These are phyloP conservation scores for Hydrangea macrophylla DNA, from an alignment of 148 eudicot genomes.

Conservation along the genomic window DNA sequence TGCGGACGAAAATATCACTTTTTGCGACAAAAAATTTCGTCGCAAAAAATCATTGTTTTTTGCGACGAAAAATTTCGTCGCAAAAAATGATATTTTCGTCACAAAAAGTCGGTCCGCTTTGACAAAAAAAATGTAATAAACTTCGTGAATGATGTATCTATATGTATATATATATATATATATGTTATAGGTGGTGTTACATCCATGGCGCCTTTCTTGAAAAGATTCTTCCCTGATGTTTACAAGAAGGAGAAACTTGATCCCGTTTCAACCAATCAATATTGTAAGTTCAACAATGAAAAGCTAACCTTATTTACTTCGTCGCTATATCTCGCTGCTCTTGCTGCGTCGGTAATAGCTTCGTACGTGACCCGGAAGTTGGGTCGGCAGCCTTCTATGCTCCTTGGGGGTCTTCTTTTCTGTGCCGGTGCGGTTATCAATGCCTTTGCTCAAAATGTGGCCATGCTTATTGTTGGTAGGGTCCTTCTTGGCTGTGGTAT, in stretches of 20 bases:
- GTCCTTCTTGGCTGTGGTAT: constrained; percentile 35
- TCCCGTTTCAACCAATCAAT: constrained; percentile 24
- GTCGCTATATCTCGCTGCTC: constrained; percentile 43
- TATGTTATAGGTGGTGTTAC: constrained; percentile 54
- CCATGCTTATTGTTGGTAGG: constrained; percentile 37
- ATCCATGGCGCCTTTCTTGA: constrained; percentile 37
- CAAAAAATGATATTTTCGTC: too few species aligned
- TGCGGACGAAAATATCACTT: too few species aligned
- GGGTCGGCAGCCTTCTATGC: constrained; percentile 36
- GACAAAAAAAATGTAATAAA: too few species aligned
- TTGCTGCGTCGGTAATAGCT: constrained; percentile 28
- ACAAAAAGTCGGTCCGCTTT: too few species aligned
- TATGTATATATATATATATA: too few species aligned
- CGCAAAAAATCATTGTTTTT: too few species aligned
- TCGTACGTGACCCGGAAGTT: constrained; percentile 21
- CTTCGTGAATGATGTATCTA: too few species aligned
- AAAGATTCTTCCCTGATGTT: constrained; percentile 38
- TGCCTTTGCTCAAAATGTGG: constrained; percentile 26
- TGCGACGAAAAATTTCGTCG: too few species aligned
- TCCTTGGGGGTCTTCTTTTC: constrained; percentile 33
- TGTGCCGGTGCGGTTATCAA: constrained; percentile 34
- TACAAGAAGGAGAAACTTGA: constrained; percentile 17
- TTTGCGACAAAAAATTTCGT: too few species aligned
- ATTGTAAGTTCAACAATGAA: constrained; percentile 35
- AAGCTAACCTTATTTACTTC: constrained; percentile 37